A percentile compares a stretch with the other conserved stretches of the same genome.
phyloP scores from a whole-genome alignment of 352 stramenopile genomes.

The Saprolegnia parasitica region DNA sequence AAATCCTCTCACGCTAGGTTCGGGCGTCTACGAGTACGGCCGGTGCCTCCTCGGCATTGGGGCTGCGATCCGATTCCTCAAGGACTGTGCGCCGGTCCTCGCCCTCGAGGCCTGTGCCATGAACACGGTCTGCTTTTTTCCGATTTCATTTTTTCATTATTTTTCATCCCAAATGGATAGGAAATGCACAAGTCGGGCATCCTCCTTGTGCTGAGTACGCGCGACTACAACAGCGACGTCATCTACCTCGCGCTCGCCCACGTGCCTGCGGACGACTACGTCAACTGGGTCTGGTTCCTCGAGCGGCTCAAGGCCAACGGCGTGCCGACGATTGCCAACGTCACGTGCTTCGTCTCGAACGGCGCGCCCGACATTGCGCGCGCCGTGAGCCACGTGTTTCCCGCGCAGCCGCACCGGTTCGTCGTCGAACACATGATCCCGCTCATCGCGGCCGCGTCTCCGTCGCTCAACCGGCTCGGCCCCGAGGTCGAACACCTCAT shows the following conservation, averaged over 20 bases:
- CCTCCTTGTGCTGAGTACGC: conserved; percentile 18
- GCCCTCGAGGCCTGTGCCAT: conserved; percentile 19
- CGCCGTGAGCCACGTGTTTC: conserved; percentile 21
- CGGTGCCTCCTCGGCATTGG: conserved; percentile 24
- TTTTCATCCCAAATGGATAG: neutral
- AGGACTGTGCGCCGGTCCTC: conserved; percentile 18
- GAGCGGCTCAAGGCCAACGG: conserved; percentile 23
- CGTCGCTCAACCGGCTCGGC: neutral
- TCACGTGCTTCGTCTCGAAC: conserved; percentile 24
- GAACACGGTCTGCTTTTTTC: conserved; percentile 8
- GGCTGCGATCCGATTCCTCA: conserved; percentile 12
- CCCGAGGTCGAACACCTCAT: conserved; percentile 27
- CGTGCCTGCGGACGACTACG: conserved; percentile 10
- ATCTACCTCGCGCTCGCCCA: conserved; percentile 25
- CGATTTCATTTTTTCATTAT: neutral
- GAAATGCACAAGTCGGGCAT: conserved; percentile 33
- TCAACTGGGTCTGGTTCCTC: conserved; percentile 29
- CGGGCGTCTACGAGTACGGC: conserved; percentile 18
- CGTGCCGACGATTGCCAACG: conserved; percentile 6
- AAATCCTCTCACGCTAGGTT: neutral
- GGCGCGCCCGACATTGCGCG: conserved; percentile 8
- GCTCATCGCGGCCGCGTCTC: neutral
- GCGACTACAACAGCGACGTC: conserved; percentile 26
- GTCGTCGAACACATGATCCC: conserved; percentile 18
- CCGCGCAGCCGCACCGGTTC: conserved; percentile 24